Percentiles rank a stretch among this genome's conserved stretches.
Conservation (phyloP, 176 grass and related monocot species). For the Carex kokanica region DNA sequence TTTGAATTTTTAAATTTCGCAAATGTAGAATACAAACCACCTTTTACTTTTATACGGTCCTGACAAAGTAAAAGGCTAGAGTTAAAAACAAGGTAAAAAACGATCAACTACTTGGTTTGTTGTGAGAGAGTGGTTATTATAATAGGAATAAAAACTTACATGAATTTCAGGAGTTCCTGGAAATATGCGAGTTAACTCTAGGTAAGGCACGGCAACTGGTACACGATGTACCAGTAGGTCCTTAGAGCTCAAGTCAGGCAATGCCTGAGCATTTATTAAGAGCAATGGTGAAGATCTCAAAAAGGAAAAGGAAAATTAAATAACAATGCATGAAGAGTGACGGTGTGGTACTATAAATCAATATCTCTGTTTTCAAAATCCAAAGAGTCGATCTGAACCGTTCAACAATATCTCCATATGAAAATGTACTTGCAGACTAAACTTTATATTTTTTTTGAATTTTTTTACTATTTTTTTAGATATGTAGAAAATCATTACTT, state of each 20-base stretch:
- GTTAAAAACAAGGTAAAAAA: constrained; percentile 14
- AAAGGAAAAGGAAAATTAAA: background rate
- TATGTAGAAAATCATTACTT: too few relatives aligned
- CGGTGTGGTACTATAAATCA: too few relatives aligned
- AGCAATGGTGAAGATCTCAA: too few relatives aligned
- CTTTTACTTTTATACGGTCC: constrained; percentile 49
- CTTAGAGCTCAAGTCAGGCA: constrained; percentile 39
- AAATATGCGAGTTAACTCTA: constrained; percentile 52
- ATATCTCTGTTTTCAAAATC: too few relatives aligned
- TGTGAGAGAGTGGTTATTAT: background rate
- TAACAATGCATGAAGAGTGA: too few relatives aligned
- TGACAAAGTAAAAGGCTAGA: constrained; percentile 25
- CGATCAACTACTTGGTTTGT: background rate
- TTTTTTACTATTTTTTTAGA: too few relatives aligned
- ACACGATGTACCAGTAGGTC: constrained; percentile 64
- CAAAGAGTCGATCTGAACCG: too few relatives aligned
- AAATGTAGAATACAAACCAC: constrained; percentile 65
- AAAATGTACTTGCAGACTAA: too few relatives aligned
- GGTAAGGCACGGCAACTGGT: constrained; percentile 52
- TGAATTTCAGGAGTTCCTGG: constrained; percentile 34
- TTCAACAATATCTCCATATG: too few relatives aligned
- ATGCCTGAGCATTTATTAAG: constrained; percentile 34
- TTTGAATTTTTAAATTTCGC: constrained; percentile 37
- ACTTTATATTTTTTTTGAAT: too few relatives aligned
- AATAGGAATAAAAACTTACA: constrained; percentile 33